Base-by-base conservation (phyloP, 352 stramenopile genomes). In the Thalassiosira mediterranea region DNA sequence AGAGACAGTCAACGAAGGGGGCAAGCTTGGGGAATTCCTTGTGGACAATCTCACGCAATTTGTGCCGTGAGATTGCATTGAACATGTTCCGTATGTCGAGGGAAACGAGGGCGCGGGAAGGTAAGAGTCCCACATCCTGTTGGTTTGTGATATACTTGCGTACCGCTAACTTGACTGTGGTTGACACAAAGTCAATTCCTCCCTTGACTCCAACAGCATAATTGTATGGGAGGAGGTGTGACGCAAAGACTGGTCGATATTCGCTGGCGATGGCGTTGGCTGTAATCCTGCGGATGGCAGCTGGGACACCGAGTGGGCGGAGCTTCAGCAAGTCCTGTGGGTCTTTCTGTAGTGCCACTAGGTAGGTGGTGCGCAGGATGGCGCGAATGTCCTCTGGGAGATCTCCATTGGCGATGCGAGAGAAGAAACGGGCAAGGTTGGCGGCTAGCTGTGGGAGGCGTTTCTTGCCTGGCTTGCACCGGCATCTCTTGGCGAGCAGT, bases 81-180 rank as follows among this genome's bases (percentile, higher is more conserved):
- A 68, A 79, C 70, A 79, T 79, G 28, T 79, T 79, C 11, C 17
- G 15, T 1, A 79, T 61, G 23, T 74, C 70, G 11, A 79, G 40
- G 7, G 32, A 63, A 13, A 79, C n/a, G 1, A 76, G 49, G 13
- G 37, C 57, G 26, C 57, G 17, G 3, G 66, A 42, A 15, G 66
- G 54, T 1, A 49, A 25, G 17, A 15, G 28, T 17, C 48, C 29
- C 26, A 40, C 23, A 1, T 37, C n/a, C 7, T 66, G 7, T 32
- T 4, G 15, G 7, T 19, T n/a, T 28, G 25, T 28, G n/a, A 70
- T 70, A n/a, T 70, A 70, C 19, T 40, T 58, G 3, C 61, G 4
- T 2, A 56, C 31, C 4, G 25, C 53, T 21, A 56, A 7, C 15
- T 28, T 13, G 11, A 57, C 44, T 2, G 54, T 54, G 5, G 15